phyloP scores from a whole-genome alignment of 805 yeast species.

The Pichia ethanolica region DNA sequence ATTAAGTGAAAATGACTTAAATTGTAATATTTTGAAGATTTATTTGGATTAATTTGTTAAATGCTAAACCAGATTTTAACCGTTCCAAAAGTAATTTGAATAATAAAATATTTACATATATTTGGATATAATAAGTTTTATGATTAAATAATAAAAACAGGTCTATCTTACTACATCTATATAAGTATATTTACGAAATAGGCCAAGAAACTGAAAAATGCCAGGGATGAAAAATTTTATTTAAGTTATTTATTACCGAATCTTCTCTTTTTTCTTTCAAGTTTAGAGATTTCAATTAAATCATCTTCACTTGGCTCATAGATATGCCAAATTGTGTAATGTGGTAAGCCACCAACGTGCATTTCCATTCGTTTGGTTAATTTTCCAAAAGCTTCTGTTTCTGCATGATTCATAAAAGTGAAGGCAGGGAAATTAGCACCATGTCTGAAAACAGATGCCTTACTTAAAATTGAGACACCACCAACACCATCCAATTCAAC shows the following conservation, averaged over 20 bases:
- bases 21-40: too few species aligned
- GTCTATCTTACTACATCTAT: too few species aligned
- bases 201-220: not conserved
- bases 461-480: conserved; percentile 75
- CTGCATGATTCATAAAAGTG: conserved; percentile 78
- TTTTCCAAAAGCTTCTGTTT: conserved; percentile 82
- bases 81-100: too few species aligned
- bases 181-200: not conserved
- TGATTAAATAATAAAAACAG: too few species aligned
- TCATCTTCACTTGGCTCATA: conserved; percentile 87
- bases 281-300: conserved; percentile 56
- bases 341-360: conserved; percentile 81
- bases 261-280: conserved; percentile 58
- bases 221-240: not conserved
- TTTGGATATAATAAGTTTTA: too few species aligned
- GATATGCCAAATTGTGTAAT: conserved; percentile 86
- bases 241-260: not conserved
- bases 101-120: too few species aligned
- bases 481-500: conserved; percentile 79
- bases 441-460: conserved; percentile 64
- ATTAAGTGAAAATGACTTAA: too few species aligned
- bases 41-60: too few species aligned
- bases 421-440: conserved; percentile 85
- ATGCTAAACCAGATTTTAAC: too few species aligned
- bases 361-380: conserved; percentile 74